Evolutionary conservation across 2,329 filamentous ascomycete species (phyloP).

Genomic region (Aureobasidium sp.): DNA sequence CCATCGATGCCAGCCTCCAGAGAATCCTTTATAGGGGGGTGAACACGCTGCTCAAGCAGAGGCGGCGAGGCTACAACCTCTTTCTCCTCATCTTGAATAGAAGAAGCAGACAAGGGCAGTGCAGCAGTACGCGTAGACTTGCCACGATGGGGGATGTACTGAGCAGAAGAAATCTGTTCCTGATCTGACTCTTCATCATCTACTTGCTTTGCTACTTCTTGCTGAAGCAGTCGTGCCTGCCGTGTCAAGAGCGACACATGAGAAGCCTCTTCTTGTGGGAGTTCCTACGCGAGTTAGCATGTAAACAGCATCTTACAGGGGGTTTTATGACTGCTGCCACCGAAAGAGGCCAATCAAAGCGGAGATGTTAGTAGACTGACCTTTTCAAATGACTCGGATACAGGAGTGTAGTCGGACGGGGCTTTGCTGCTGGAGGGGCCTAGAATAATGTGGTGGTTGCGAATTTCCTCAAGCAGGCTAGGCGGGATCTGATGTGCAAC

Average conservation of each 20-base stretch:
- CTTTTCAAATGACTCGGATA: not conserved
- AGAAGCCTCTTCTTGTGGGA: not conserved
- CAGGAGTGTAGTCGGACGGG: not conserved
- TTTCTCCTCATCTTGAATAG: slow-evolving; percentile 12
- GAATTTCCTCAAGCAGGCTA: slow-evolving; percentile 48
- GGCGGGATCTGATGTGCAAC: slow-evolving; percentile 35
- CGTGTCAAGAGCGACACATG: slow-evolving; percentile 5
- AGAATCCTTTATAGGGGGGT: not conserved
- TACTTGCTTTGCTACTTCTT: slow-evolving; percentile 21
- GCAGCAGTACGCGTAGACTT: not conserved
- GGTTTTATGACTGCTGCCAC: not conserved
- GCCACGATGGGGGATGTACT: slow-evolving; percentile 68
- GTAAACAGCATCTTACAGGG: not conserved
- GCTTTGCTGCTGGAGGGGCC: slow-evolving; percentile 10
- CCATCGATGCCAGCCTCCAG: slow-evolving; percentile 12
- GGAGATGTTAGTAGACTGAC: not conserved
- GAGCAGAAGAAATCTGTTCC: slow-evolving; percentile 79
- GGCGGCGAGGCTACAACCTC: not conserved
- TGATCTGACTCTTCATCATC: slow-evolving; percentile 61
- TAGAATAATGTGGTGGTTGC: slow-evolving; percentile 39
- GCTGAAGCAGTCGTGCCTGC: slow-evolving; percentile 11
- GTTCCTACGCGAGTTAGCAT: not conserved
- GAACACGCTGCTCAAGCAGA: not conserved
- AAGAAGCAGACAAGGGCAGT: not conserved
- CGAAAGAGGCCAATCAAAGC: not conserved